A percentile compares a stretch with the other conserved stretches of the same genome.
These are phyloP conservation scores for Ceratocystis cacaofunesta DNA, from an alignment of 2,329 filamentous ascomycete genomes.

Conservation along the genomic window DNA sequence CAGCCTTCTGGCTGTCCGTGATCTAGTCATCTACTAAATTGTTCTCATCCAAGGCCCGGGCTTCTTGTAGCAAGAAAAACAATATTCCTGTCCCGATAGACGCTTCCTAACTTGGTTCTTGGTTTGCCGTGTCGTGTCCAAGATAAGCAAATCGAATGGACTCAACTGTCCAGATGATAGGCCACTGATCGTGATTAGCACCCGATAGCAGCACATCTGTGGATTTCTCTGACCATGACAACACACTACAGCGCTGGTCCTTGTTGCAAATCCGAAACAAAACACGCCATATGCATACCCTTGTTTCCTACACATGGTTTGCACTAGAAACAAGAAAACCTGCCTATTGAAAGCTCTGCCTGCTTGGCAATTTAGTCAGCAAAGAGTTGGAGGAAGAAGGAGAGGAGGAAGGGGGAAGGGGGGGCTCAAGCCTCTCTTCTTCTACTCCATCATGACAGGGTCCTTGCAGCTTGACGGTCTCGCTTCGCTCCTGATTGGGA, in stretches of 20 bases:
- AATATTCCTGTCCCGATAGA: too few relatives aligned
- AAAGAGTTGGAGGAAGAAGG: background rate
- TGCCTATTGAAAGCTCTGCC: background rate
- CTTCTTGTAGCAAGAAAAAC: too few relatives aligned
- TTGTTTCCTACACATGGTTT: background rate
- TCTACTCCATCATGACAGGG: background rate
- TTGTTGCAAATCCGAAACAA: constrained; percentile 1
- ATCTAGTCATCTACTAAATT: too few relatives aligned
- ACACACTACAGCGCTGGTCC: background rate
- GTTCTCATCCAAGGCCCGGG: too few relatives aligned
- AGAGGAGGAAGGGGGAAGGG: background rate
- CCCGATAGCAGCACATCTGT: too few relatives aligned
- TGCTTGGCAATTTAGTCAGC: background rate
- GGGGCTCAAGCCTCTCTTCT: background rate
- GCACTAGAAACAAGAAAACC: background rate
- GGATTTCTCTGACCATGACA: background rate
- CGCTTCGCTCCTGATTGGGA: background rate
- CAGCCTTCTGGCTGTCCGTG: too few relatives aligned
- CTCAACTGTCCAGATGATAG: too few relatives aligned
- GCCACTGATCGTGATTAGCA: too few relatives aligned
- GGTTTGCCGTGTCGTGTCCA: too few relatives aligned
- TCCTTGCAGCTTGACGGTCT: background rate
- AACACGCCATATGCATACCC: background rate
- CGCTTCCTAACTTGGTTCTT: too few relatives aligned
- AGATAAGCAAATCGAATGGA: too few relatives aligned